These are phyloP conservation scores for Xylaria acuta DNA, from an alignment of 495 filamentous ascomycete genomes.

Conservation along the genomic window DNA sequence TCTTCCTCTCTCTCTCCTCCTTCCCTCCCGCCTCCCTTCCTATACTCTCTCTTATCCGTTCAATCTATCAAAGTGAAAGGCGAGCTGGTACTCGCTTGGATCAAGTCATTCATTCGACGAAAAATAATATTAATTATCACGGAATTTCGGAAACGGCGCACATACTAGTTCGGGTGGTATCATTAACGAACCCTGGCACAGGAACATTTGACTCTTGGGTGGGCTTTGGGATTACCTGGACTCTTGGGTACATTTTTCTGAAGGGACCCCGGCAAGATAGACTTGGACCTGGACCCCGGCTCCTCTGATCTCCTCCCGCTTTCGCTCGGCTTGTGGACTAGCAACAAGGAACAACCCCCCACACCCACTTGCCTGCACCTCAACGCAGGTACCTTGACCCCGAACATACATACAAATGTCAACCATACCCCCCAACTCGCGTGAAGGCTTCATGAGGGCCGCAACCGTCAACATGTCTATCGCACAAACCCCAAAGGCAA, in stretches of 20 bases:
- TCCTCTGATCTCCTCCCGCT: constrained; percentile 50
- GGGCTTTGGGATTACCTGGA: constrained; percentile 30
- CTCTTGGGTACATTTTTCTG: constrained; percentile 32
- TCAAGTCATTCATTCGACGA: constrained; percentile 57
- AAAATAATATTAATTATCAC: constrained; percentile 51
- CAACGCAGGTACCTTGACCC: constrained; percentile 50
- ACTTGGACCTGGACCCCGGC: constrained; percentile 45
- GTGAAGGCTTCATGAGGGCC: constrained; percentile 54
- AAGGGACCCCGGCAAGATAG: constrained; percentile 37
- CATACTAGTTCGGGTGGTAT: constrained; percentile 31
- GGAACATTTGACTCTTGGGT: constrained; percentile 38
- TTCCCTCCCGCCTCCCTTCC: constrained; percentile 32
- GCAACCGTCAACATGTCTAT: constrained; percentile 64
- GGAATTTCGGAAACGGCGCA: constrained; percentile 35
- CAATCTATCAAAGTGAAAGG: constrained; percentile 51
- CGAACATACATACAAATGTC: constrained; percentile 64
- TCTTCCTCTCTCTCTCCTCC: constrained; percentile 45
- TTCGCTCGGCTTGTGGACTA: constrained; percentile 51
- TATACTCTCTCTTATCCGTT: constrained; percentile 33
- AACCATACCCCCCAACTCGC: constrained; percentile 63
- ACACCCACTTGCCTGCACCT: constrained; percentile 49
- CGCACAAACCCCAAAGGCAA: constrained; percentile 59
- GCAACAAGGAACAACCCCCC: constrained; percentile 41
- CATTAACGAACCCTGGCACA: constrained; percentile 38
- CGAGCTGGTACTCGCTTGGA: constrained; percentile 62